Evolutionary conservation across 73 alveolate species (phyloP), one percentile per base, ranked within the genome.

Genomic region (Symbiodinium natans): DNA sequence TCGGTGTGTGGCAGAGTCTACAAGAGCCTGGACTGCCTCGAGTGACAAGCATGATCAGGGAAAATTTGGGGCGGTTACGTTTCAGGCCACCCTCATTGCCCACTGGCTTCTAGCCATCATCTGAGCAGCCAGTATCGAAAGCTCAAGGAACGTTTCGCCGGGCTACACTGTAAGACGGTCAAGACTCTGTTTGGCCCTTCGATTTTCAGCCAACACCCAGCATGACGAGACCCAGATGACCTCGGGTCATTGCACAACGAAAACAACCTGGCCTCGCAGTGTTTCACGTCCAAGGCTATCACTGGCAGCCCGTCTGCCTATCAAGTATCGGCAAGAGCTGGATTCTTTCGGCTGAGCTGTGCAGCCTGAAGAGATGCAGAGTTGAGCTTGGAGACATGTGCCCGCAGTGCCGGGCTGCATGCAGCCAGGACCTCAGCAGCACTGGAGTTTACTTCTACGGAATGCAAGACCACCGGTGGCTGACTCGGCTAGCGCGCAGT

Each of bases 1-100:
- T 63, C 36, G 40, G 80, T 29, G 36, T 38, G 43, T 17, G 92
- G 41, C 95, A 38, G 86, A 89, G 31, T 89, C 95, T 39, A 89
- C 33, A 2, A 89, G 95, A 74, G 95, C 95, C 63, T 89, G 59
- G 75, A 89, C 95, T n/a, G 95, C 95, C 95, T 89, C 38, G 10
- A 83, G 71, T 19, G 71, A 10, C 10, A 19, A 52, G 27, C 19
- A 13, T 19, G 19, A 19, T 71, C 83, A 2, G 41, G 5, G 34
- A 17, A 63, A 17, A 52, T n/a, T n/a, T n/a, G n/a, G n/a, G n/a
- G n/a, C n/a, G n/a, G n/a, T n/a, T n/a, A n/a, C n/a, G n/a, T n/a
- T 13, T 52, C 71, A 13, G 71, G 71, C 71, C 40, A n/a, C n/a
- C n/a, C n/a, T n/a, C n/a, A n/a, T n/a, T n/a, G n/a, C n/a, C n/a